Base-by-base conservation (phyloP, 495 filamentous ascomycete species). In the Mytilinidion resinicola region DNA sequence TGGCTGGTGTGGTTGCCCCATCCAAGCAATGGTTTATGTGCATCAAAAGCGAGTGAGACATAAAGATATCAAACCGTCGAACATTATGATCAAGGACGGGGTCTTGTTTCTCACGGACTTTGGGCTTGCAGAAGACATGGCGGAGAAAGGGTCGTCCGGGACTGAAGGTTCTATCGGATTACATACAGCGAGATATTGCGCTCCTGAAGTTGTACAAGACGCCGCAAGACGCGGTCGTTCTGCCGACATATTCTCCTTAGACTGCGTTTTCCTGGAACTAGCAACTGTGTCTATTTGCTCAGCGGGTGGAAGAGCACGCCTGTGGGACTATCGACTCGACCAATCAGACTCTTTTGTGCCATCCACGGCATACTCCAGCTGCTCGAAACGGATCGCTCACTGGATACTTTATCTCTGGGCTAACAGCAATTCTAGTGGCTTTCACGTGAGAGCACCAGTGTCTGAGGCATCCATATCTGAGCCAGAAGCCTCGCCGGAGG, bases 191-290 rank as follows among this genome's bases (percentile, higher is more conserved):
- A 49, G 11, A 15, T 56, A 48, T 20, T 48, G 17, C 33, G 54
- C 54, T 14, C 41, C 54, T 9, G 54, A 56, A 30, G 39, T 25
- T 17, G 14, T 25, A 6, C 5, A 34, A 14, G 19, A 34, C 20
- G 38, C 54, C 2, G 42, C 10, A 33, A 30, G 44, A 12, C 54
- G 19, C 4, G 54, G 54, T 9, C 3, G 54, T 12, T 47, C 54
- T n/a, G 54, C 54, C 9, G 42, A 56, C 35, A 49, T 56, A n/a
- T 56, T 56, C 54, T 56, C 54, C 33, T 38, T 56, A 30, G 54
- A 42, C 11, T 56, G 54, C 25, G 42, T 56, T 14, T 34, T 56
- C 35, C 41, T 56, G 11, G 54, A 56, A 50, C 42, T 56, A 25
- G 54, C 42, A n/a, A 56, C 54, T 20, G 52, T 55, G n/a, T 25